A percentile compares a stretch with the other conserved stretches of the same genome.
Evolutionary conservation across 768 basidiomycete genomes (phyloP).

Genomic region (Tubosaeta brunneosetosa): DNA sequence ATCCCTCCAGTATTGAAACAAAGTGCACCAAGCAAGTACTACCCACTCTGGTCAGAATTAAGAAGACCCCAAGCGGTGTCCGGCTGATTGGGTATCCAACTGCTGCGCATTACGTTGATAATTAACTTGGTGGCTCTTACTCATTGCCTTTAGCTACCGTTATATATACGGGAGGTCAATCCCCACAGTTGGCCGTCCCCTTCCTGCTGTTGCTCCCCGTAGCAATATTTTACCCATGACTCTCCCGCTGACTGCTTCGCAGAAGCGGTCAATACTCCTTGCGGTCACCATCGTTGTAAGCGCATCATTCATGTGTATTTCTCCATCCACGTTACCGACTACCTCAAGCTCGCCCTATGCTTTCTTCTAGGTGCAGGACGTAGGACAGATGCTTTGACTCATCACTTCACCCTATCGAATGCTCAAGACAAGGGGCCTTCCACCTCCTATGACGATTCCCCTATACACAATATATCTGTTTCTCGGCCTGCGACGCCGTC

Average conservation of each 20-base stretch:
- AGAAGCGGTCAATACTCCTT: constrained; percentile 28
- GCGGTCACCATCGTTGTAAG: constrained; percentile 26
- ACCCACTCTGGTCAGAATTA: neutral
- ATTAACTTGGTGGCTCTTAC: neutral
- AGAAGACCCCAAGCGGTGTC: neutral
- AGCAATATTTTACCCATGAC: constrained; percentile 11
- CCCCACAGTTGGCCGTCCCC: neutral
- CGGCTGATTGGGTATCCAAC: neutral
- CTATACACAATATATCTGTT: neutral
- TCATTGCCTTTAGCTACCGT: neutral
- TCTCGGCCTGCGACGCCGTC: neutral
- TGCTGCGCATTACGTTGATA: neutral
- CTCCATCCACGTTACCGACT: neutral
- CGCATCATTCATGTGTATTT: neutral
- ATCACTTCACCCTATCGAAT: constrained; percentile 1
- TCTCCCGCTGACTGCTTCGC: constrained; percentile 24
- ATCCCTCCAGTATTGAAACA: too few species aligned
- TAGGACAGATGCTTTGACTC: neutral
- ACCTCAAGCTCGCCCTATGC: constrained; percentile 16
- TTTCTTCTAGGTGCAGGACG: constrained; percentile 19
- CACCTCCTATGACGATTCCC: neutral
- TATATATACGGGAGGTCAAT: neutral
- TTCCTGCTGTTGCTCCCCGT: neutral
- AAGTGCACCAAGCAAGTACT: neutral
- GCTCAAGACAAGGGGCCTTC: neutral